Percentiles rank a stretch among this genome's conserved stretches.
Conservation (phyloP, 192 early-diverging fungal genomes). For the Dispira parvispora region DNA sequence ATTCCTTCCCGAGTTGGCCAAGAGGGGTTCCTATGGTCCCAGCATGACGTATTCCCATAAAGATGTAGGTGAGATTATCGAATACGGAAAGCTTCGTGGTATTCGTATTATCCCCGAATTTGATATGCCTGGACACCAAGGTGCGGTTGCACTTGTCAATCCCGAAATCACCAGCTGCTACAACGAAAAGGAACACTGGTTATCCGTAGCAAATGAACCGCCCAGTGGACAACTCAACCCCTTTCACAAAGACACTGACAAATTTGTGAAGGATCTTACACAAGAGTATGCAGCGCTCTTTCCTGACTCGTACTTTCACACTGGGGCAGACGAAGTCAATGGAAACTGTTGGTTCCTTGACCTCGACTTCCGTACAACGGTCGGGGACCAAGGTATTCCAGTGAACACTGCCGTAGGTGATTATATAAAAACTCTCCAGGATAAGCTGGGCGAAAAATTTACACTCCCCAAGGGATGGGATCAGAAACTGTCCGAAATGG, state of each 20-base stretch:
- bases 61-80: conserved; percentile 49
- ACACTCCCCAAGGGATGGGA: too few species aligned
- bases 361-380: too few species aligned
- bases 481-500: too few species aligned
- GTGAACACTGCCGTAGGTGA: conserved; percentile 19
- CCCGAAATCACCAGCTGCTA: conserved; percentile 40
- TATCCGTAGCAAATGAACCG: conserved; percentile 51
- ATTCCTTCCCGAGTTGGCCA: conserved; percentile 37
- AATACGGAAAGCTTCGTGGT: conserved; percentile 51
- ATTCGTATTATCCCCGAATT: conserved; percentile 85
- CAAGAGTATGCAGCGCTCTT: conserved; percentile 48
- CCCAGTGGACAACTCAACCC: conserved; percentile 74
- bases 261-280: conserved; percentile 43
- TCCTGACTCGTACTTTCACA: conserved; percentile 50
- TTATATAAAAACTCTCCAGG: conserved; percentile 19
- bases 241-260: conserved; percentile 38
- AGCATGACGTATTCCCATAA: conserved; percentile 47
- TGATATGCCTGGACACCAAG: conserved; percentile 74
- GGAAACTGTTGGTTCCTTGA: conserved; percentile 48
- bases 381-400: too few species aligned
- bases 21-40: conserved; percentile 41
- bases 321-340: conserved; percentile 64
- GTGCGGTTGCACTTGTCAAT: conserved; percentile 26
- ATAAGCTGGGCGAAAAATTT: too few species aligned
- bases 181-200: conserved; percentile 38